Percentiles rank a stretch among this genome's conserved stretches.
Evolutionary conservation across 495 filamentous ascomycete genomes (phyloP).

Genomic region (Ramalina intermedia): DNA sequence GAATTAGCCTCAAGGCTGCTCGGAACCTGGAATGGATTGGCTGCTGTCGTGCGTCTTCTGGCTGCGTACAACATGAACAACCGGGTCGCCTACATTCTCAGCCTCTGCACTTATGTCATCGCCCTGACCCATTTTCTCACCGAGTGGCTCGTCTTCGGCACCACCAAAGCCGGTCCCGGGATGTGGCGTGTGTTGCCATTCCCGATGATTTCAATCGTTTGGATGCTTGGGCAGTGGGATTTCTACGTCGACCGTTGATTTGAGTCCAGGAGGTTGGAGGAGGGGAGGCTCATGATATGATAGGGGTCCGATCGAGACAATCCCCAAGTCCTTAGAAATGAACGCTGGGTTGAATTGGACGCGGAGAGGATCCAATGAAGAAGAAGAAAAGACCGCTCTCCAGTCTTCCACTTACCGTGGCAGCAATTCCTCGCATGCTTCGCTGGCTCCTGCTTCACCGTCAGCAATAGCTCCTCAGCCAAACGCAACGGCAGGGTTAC

Average conservation of each 20-base stretch:
- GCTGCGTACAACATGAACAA: neutral
- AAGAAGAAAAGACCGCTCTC: no score
- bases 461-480: no score
- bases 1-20: constrained; percentile 26
- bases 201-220: neutral
- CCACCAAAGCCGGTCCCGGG: neutral
- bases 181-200: neutral
- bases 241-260: neutral
- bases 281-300: no score
- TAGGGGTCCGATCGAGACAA: no score
- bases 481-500: no score
- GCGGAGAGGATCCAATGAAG: no score
- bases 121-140: neutral
- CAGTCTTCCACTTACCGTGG: no score
- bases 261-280: no score
- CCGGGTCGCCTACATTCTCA: neutral
- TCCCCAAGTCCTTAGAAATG: no score
- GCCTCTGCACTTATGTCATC: neutral
- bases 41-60: neutral
- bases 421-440: no score
- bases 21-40: constrained; percentile 10
- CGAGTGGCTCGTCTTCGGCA: neutral
- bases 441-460: no score
- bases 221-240: neutral
- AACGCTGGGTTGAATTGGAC: no score